These are phyloP conservation scores for Chaetoscypha palmicola DNA, from an alignment of 2,329 filamentous ascomycete species.

Conservation along the genomic window DNA sequence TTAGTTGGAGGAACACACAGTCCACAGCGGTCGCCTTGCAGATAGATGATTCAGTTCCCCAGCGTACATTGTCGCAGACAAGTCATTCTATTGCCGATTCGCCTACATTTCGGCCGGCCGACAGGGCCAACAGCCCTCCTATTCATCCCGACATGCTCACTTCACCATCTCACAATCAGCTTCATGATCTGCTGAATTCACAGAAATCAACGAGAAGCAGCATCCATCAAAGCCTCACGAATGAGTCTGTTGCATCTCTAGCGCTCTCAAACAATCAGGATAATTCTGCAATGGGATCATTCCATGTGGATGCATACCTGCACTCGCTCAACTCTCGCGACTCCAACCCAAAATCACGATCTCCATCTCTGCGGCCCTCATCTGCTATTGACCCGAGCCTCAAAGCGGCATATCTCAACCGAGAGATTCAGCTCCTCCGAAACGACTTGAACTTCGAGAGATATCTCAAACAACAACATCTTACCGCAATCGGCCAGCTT, in stretches of 20 bases:
- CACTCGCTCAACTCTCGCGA: constrained; percentile 21
- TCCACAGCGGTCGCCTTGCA: constrained; percentile 38
- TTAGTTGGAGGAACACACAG: constrained; percentile 48
- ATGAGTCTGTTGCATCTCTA: constrained; percentile 47
- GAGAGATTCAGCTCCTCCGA: constrained; percentile 66
- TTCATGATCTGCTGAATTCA: constrained; percentile 54
- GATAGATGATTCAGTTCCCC: constrained; percentile 34
- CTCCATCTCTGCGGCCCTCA: constrained; percentile 26
- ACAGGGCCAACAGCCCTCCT: constrained; percentile 52
- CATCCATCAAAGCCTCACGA: constrained; percentile 47
- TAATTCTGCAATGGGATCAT: constrained; percentile 5
- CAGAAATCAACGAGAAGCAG: constrained; percentile 52
- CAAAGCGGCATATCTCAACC: constrained; percentile 52
- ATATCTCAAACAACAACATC: constrained; percentile 77
- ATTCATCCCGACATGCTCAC: constrained; percentile 43
- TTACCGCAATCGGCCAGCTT: constrained; percentile 72
- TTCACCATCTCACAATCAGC: constrained; percentile 46
- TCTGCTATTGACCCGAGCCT: constrained; percentile 25
- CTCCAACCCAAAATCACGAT: constrained; percentile 19
- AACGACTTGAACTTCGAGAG: constrained; percentile 80
- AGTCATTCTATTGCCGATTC: constrained; percentile 45
- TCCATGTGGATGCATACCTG: constrained; percentile 27
- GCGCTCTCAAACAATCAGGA: constrained; percentile 20
- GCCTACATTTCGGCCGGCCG: constrained; percentile 17
- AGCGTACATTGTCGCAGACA: constrained; percentile 43